Evolutionary conservation across 1,284 basidiomycete genomes (phyloP).

Genomic region (Pseudozyma sp.): DNA sequence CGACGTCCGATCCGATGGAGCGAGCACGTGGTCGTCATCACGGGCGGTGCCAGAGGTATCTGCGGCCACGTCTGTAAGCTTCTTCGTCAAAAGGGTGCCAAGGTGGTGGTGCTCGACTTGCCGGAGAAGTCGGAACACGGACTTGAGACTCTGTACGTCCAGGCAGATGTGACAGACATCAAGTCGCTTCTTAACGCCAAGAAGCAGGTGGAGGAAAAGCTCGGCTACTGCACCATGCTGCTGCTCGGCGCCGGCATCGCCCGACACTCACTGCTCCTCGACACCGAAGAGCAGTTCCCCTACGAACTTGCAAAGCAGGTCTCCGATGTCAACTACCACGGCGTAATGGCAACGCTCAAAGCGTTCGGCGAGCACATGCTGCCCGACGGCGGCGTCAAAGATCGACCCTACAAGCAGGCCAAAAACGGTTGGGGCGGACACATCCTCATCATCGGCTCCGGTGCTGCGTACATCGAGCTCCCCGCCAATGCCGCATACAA

Average conservation of each 20-base stretch:
- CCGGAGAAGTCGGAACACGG: slow-evolving; percentile 48
- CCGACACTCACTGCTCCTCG: slow-evolving; percentile 51
- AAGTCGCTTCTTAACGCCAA: slow-evolving; percentile 45
- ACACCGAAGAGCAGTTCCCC: slow-evolving; percentile 52
- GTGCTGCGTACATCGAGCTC: slow-evolving; percentile 51
- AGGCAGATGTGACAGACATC: slow-evolving; percentile 54
- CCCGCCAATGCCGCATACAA: slow-evolving; percentile 55
- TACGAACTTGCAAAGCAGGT: slow-evolving; percentile 38
- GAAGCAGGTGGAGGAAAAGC: slow-evolving; percentile 38
- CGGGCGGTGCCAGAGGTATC: slow-evolving; percentile 56
- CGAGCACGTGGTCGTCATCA: slow-evolving; percentile 57
- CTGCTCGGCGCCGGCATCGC: slow-evolving; percentile 50
- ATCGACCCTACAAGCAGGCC: slow-evolving; percentile 38
- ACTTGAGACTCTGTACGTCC: slow-evolving; percentile 46
- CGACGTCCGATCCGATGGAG: slow-evolving; percentile 40
- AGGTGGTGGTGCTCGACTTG: slow-evolving; percentile 52
- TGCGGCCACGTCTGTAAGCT: slow-evolving; percentile 42
- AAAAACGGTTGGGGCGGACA: slow-evolving; percentile 56
- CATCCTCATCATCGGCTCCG: slow-evolving; percentile 54
- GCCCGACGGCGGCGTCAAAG: slow-evolving; percentile 44
- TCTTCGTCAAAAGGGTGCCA: slow-evolving; percentile 46
- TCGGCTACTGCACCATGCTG: slow-evolving; percentile 55
- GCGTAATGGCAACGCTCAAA: slow-evolving; percentile 47
- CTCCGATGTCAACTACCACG: slow-evolving; percentile 53
- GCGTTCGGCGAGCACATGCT: slow-evolving; percentile 60